A percentile compares a stretch with the other conserved stretches of the same genome.
Evolutionary conservation across 306 rosid species (phyloP).

Genomic region (Ziziphus jujuba): DNA sequence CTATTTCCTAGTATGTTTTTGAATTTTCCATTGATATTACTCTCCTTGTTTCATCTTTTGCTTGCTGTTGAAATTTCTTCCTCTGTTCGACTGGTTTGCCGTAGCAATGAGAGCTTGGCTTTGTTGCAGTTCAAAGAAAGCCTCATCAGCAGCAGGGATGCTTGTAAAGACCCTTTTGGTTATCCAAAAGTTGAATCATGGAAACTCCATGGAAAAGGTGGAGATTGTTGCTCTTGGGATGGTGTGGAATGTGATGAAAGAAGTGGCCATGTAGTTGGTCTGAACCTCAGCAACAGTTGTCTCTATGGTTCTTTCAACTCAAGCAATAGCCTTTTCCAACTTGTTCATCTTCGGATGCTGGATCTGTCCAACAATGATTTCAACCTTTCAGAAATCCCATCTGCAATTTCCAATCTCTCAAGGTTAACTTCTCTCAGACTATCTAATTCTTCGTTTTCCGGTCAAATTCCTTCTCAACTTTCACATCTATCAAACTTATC

Average conservation of each 20-base stretch:
- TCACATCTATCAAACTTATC: conserved; percentile 11
- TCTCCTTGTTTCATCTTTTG: background rate
- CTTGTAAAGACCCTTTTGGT: background rate
- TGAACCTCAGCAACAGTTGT: conserved; percentile 1
- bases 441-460: background rate
- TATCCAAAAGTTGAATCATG: conserved; percentile 15
- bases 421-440: conserved; percentile 21
- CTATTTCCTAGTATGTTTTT: too few relatives aligned
- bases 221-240: conserved; percentile 21
- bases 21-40: background rate
- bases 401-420: conserved; percentile 6
- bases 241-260: background rate
- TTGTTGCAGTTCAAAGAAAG: conserved; percentile 21
- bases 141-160: background rate
- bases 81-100: conserved; percentile 4
- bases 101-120: conserved; percentile 2
- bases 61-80: background rate
- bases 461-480: conserved; percentile 21
- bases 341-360: conserved; percentile 26
- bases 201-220: background rate
- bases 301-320: conserved; percentile 10
- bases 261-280: conserved; percentile 9
- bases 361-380: conserved; percentile 25
- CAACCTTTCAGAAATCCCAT: conserved; percentile 19
- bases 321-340: conserved; percentile 6